Evolutionary conservation across 768 basidiomycete genomes (phyloP), one percentile per base, ranked within the genome.

Genomic region (Neoboletus brunneissimus): DNA sequence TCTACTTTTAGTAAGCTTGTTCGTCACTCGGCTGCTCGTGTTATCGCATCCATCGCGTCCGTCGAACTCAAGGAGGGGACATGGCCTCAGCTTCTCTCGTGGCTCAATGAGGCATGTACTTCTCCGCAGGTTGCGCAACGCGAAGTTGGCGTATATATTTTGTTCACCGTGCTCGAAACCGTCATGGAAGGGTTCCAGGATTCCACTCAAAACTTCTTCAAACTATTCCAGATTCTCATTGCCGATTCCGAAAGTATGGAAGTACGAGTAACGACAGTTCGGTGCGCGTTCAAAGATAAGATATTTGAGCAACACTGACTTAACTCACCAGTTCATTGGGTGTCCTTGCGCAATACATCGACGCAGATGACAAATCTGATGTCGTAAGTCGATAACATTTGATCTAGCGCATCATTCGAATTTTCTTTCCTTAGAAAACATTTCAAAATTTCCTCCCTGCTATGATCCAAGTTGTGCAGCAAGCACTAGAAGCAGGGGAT

Each of bases 271-370:
- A 95, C 89, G 29, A 91, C 94, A 37, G 87, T 96, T 57, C 78
- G 86, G 88, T 89, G 67, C 46, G 79, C 64, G 1, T 45, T 25
- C 23, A 4, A 5, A 25, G 12, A 11, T 23, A 15, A 9, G 16
- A 16, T 38, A 12, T n/a, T 7, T 11, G 38, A 41, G n/a, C 35
- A 40, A 23, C 40, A 38, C 56, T 62, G 57, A 61, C 48, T 22
- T 47, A 5, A 55, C 5, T 29, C 31, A 34, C 53, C 40, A 88
- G 93, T 57, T 87, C 91, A n/a, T 75, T 98, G 38, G 94, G 95
- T 53, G 87, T 92, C 56, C 83, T 99, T 50, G 91, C 96, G 22
- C 93, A 95, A 71, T 98, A 92, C 73, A 87, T 98, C 51, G 91
- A 94, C 61, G 65, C 79, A 7, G 91, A 91, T 43, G 91, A 98